Conservation (phyloP, 2,329 filamentous ascomycete species). For the Esteya vermicola region DNA sequence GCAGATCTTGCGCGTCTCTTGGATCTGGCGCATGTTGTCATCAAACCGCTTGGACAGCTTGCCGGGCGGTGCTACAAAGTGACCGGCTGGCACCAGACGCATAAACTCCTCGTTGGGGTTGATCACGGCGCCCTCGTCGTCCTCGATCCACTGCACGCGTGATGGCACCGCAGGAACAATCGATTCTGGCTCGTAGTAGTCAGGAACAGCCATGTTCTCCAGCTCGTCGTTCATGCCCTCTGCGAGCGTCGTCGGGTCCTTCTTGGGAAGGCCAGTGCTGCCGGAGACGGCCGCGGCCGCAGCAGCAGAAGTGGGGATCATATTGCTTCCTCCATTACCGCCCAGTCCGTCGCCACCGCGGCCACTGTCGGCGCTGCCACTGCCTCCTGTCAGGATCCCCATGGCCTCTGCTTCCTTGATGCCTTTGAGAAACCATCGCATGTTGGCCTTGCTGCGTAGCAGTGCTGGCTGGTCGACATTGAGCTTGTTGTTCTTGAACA, state of each 20-base stretch:
- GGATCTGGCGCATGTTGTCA: slow-evolving; percentile 84
- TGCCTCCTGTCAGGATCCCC: slow-evolving; percentile 18
- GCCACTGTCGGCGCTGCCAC: background rate
- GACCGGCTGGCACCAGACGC: slow-evolving; percentile 57
- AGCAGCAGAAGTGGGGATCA: too few species aligned
- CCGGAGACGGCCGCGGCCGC: too few species aligned
- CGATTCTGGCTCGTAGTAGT: slow-evolving; percentile 85
- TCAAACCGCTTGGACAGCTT: slow-evolving; percentile 68
- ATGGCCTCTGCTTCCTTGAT: slow-evolving; percentile 52
- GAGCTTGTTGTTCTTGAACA: slow-evolving; percentile 75
- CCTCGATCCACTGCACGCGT: slow-evolving; percentile 75
- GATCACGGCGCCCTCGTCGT: slow-evolving; percentile 76
- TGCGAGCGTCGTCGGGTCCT: slow-evolving; percentile 56
- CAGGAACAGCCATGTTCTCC: slow-evolving; percentile 71
- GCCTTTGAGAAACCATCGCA: slow-evolving; percentile 75
- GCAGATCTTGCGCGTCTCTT: slow-evolving; percentile 89
- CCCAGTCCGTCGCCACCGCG: background rate
- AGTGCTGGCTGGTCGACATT: slow-evolving; percentile 81
- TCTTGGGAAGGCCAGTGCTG: too few species aligned
- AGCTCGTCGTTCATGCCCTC: slow-evolving; percentile 90
- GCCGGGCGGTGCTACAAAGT: slow-evolving; percentile 63
- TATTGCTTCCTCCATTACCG: too few species aligned
- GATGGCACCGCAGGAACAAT: slow-evolving; percentile 72
- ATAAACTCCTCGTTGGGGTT: slow-evolving; percentile 80
- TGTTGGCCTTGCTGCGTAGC: slow-evolving; percentile 69